Conservation (phyloP, 805 yeast species). For the Clavispora phyllophila region DNA sequence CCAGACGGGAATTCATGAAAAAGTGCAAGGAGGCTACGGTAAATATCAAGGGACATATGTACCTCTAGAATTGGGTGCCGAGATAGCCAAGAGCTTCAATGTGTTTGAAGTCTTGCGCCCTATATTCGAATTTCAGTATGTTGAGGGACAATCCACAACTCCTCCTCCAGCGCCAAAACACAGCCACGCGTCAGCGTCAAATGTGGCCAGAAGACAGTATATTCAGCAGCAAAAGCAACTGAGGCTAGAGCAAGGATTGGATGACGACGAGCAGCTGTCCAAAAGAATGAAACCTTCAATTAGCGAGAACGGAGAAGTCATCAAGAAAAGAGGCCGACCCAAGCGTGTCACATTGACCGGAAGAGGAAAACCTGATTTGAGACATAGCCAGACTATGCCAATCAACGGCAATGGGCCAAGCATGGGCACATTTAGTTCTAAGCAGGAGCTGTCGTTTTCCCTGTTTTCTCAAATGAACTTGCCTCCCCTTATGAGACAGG, state of each 20-base stretch:
- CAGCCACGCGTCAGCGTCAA: constrained; percentile 41
- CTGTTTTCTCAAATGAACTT: constrained; percentile 5
- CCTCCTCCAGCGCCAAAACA: constrained; percentile 47
- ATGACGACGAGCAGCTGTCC: constrained; percentile 10
- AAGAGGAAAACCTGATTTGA: constrained; percentile 22
- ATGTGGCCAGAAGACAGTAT: constrained; percentile 29
- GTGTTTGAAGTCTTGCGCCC: constrained; percentile 54
- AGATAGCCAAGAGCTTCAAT: constrained; percentile 35
- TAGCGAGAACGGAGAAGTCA: constrained; percentile 21
- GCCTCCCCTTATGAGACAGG: constrained; percentile 25
- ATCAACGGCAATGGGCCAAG: constrained; percentile 26
- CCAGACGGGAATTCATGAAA: constrained; percentile 60
- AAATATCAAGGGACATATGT: constrained; percentile 54
- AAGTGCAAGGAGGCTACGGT: constrained; percentile 72
- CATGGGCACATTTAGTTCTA: constrained; percentile 25
- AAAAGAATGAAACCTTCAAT: constrained; percentile 12
- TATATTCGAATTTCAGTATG: constrained; percentile 54
- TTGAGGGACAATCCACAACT: constrained; percentile 37
- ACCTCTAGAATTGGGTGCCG: constrained; percentile 37
- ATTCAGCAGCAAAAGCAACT: constrained; percentile 7
- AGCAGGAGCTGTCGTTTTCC: constrained; percentile 5
- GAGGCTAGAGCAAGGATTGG: background rate
- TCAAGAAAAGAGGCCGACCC: constrained; percentile 35
- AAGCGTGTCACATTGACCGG: constrained; percentile 24
- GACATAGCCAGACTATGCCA: constrained; percentile 32